phyloP scores from a whole-genome alignment of 2,329 filamentous ascomycete species.

The Ophiostoma sp. region DNA sequence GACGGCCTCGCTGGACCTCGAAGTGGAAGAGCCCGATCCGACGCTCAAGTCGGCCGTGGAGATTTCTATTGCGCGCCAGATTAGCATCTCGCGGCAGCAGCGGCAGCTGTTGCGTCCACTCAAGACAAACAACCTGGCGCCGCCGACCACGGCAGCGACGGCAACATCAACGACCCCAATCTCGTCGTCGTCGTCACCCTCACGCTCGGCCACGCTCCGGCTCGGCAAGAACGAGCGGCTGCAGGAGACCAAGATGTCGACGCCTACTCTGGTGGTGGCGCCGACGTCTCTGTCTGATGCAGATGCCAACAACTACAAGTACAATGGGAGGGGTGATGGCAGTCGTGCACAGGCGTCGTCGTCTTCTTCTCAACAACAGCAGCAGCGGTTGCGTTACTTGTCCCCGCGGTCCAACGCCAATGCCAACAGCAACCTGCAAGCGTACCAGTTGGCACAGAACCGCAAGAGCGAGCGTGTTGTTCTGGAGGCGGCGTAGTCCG shows the following conservation, averaged over 20 bases:
- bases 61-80: constrained; percentile 67
- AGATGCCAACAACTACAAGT: constrained; percentile 5
- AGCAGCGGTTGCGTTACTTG: constrained; percentile 25
- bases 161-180: neutral
- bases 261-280: constrained; percentile 48
- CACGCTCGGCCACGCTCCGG: constrained; percentile 27
- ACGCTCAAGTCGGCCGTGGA: constrained; percentile 59
- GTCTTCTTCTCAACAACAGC: neutral
- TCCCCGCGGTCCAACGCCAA: constrained; percentile 30
- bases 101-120: constrained; percentile 58
- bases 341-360: constrained; percentile 15
- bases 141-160: constrained; percentile 10
- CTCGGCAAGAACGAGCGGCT: constrained; percentile 40
- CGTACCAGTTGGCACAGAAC: constrained; percentile 40
- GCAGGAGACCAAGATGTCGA: constrained; percentile 45
- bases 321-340: neutral
- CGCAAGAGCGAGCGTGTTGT: constrained; percentile 57
- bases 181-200: constrained; percentile 16
- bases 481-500: constrained; percentile 46
- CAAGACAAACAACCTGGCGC: constrained; percentile 38
- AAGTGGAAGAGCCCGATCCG: constrained; percentile 44
- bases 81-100: constrained; percentile 64
- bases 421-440: constrained; percentile 12
- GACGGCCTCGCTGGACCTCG: constrained; percentile 39
- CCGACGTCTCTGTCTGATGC: constrained; percentile 27